These are phyloP conservation scores for Apiotrichum montevideense DNA, from an alignment of 1,284 basidiomycete genomes.

Conservation along the genomic window DNA sequence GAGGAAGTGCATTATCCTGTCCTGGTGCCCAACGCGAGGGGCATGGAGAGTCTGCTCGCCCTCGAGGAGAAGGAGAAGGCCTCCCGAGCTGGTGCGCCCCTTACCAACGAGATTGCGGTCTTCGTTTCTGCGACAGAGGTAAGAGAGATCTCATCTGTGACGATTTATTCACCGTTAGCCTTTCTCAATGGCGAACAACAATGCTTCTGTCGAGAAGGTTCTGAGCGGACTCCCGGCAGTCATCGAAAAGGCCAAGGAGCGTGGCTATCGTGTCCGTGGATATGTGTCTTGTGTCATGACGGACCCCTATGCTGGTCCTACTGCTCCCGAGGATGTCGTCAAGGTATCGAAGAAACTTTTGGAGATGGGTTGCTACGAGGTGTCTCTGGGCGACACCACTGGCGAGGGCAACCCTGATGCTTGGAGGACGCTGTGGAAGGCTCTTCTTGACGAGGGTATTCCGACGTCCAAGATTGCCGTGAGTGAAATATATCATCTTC, in stretches of 20 bases:
- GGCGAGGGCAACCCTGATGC: slow-evolving; percentile 73
- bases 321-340: slow-evolving; percentile 62
- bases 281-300: slow-evolving; percentile 75
- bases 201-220: slow-evolving; percentile 67
- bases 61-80: slow-evolving; percentile 27
- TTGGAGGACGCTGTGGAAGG: slow-evolving; percentile 63
- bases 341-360: slow-evolving; percentile 64
- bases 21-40: slow-evolving; percentile 77
- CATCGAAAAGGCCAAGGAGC: slow-evolving; percentile 55
- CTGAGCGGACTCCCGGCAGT: slow-evolving; percentile 61
- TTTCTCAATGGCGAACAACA: slow-evolving; percentile 81
- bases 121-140: slow-evolving; percentile 81
- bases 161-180: slow-evolving; percentile 39
- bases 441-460: slow-evolving; percentile 54
- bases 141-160: slow-evolving; percentile 56
- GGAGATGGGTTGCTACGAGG: slow-evolving; percentile 91
- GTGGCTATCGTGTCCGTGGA: slow-evolving; percentile 70
- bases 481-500: slow-evolving; percentile 30
- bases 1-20: slow-evolving; percentile 67
- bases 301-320: slow-evolving; percentile 77
- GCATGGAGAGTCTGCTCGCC: slow-evolving; percentile 61
- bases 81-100: slow-evolving; percentile 12
- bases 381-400: slow-evolving; percentile 86
- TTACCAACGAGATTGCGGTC: slow-evolving; percentile 77
- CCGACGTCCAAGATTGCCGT: slow-evolving; percentile 62